Base-by-base conservation (phyloP, 306 rosid species). In the Cucumis melo region DNA sequence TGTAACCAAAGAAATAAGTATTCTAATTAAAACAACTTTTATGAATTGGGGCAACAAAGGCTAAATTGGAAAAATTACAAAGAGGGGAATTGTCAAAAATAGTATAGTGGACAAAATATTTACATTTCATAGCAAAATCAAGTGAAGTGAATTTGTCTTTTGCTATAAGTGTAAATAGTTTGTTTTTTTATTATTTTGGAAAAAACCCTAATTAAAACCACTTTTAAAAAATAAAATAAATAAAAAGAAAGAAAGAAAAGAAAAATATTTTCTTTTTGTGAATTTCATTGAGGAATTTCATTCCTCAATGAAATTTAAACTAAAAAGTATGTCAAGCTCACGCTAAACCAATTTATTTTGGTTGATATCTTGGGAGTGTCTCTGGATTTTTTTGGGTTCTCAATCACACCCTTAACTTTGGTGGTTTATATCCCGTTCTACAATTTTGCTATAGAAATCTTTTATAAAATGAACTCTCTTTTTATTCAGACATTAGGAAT, bases 401-500 rank as follows among this genome's bases (percentile, higher is more conserved):
- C 21, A 4, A 13, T 67, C 19, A 12, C 32, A 42, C n/a, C 36
- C 36, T 20, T 68, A 29, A 54, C 42, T 46, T 71, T 19, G 57
- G 44, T 19, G 57, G 44, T 51, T 29, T 19, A 27, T 17, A 51
- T 5, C 12, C 46, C 19, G 16, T 51, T 73, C 19, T 8, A 51
- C 24, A 19, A 15, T 23, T 61, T 59, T 53, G 63, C 39, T 77
- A 29, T 2, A 11, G 51, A 7, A 5, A 5, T 74, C 24, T 24
- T 27, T 75, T 24, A 42, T 10, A 7, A 24, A 72, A 60, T 17
- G 29, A 29, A 16, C 16, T 51, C 34, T 71, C 13, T 64, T 77
- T 63, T 73, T 82, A 44, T 82, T 46, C 90, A 90, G 96, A 88
- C 84, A 90, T 90, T 81, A 87, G 85, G 87, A 90, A 90, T 86